Conservation (phyloP, 2,329 filamentous ascomycete species). For the Pseudogymnoascus destructans region DNA sequence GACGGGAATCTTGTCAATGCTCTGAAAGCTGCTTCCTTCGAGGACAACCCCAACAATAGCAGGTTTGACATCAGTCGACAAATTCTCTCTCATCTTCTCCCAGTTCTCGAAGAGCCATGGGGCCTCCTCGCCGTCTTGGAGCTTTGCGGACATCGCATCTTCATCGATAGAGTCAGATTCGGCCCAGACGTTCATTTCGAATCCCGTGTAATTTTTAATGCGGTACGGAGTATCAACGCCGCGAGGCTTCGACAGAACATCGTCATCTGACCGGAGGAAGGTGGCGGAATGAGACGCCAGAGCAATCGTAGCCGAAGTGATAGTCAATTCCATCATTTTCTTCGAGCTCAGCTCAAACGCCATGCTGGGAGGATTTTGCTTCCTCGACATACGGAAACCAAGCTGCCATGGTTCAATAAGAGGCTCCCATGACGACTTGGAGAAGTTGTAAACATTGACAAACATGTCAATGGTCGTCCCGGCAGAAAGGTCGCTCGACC, state of each 20-base stretch:
- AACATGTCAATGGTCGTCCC: slow-evolving; percentile 89
- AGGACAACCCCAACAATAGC: slow-evolving; percentile 71
- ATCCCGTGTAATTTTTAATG: slow-evolving; percentile 91
- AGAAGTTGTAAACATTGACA: slow-evolving; percentile 96
- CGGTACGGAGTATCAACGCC: slow-evolving; percentile 85
- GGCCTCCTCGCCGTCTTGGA: slow-evolving; percentile 79
- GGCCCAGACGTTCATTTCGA: slow-evolving; percentile 73
- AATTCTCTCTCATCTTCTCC: slow-evolving; percentile 86
- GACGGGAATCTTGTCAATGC: slow-evolving; percentile 73
- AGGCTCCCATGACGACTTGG: slow-evolving; percentile 96
- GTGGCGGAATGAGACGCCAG: slow-evolving; percentile 84
- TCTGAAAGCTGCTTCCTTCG: slow-evolving; percentile 89
- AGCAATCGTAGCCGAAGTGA: slow-evolving; percentile 89
- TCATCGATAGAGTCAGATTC: slow-evolving; percentile 46
- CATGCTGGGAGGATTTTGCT: slow-evolving; percentile 60
- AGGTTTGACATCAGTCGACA: slow-evolving; percentile 69
- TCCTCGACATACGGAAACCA: slow-evolving; percentile 76
- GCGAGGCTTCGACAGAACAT: slow-evolving; percentile 85
- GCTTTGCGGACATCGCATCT: slow-evolving; percentile 54
- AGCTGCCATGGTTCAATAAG: slow-evolving; percentile 92
- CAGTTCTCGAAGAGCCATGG: slow-evolving; percentile 97
- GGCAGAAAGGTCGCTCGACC: slow-evolving; percentile 76
- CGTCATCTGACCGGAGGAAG: slow-evolving; percentile 77
- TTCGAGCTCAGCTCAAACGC: slow-evolving; percentile 78
- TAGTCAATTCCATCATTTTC: slow-evolving; percentile 79